These are phyloP conservation scores for Mycena belliarum DNA, from an alignment of 768 basidiomycete species.

Conservation along the genomic window DNA sequence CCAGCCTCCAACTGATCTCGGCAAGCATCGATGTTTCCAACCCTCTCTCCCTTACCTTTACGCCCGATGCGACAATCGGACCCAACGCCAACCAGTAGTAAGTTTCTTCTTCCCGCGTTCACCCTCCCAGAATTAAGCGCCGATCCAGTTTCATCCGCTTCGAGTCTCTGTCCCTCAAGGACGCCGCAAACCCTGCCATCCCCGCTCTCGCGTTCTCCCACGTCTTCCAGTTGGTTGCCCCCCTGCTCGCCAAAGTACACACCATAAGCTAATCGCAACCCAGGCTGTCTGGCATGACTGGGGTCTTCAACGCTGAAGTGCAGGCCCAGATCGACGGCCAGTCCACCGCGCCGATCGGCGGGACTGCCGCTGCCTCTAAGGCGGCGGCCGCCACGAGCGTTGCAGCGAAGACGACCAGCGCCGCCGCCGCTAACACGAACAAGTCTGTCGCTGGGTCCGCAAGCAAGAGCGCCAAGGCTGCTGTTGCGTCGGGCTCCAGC, in stretches of 20 bases:
- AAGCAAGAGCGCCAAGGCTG: slow-evolving; percentile 16
- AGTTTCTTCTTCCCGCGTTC: slow-evolving; percentile 20
- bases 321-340: slow-evolving; percentile 63
- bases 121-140: slow-evolving; percentile 8
- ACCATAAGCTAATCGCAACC: background rate
- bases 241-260: background rate
- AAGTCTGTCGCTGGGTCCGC: slow-evolving; percentile 18
- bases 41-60: slow-evolving; percentile 48
- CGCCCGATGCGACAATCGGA: slow-evolving; percentile 52
- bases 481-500: slow-evolving; percentile 18
- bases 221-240: slow-evolving; percentile 62
- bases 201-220: slow-evolving; percentile 76
- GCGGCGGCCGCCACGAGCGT: slow-evolving; percentile 10
- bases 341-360: slow-evolving; percentile 57
- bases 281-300: slow-evolving; percentile 72
- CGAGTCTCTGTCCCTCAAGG: slow-evolving; percentile 57
- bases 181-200: slow-evolving; percentile 52
- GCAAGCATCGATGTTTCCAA: slow-evolving; percentile 53
- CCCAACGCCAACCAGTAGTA: slow-evolving; percentile 60
- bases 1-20: slow-evolving; percentile 54
- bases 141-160: slow-evolving; percentile 72
- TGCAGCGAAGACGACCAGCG: slow-evolving; percentile 10
- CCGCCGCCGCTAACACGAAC: slow-evolving; percentile 24
- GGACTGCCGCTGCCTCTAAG: slow-evolving; percentile 27
- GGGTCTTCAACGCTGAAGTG: slow-evolving; percentile 58